phyloP scores from a whole-genome alignment of 2,329 filamentous ascomycete species.

The Penicillium thymicola region DNA sequence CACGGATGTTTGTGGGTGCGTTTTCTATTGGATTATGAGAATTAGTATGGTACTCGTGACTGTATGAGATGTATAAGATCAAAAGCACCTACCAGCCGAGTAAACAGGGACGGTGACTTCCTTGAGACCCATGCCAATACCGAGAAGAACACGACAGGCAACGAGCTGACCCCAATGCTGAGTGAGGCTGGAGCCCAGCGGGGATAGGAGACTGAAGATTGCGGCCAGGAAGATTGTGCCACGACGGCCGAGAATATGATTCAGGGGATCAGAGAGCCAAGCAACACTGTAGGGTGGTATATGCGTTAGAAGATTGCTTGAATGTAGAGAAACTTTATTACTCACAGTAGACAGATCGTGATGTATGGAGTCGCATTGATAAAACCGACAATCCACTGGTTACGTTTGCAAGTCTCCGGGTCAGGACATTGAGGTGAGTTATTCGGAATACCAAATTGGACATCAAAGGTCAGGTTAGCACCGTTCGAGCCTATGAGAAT shows the following conservation, averaged over 20 bases:
- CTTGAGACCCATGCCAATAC: conserved; percentile 40
- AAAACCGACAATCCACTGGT: conserved; percentile 59
- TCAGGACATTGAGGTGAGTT: conserved; percentile 15
- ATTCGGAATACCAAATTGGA: conserved; percentile 21
- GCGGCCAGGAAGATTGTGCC: conserved; percentile 19
- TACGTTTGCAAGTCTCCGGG: conserved; percentile 32
- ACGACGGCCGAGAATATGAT: conserved; percentile 16
- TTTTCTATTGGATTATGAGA: conserved; percentile 37
- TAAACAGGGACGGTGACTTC: conserved; percentile 52
- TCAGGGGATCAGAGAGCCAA: conserved; percentile 21
- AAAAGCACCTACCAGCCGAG: conserved; percentile 35
- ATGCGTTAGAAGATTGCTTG: not conserved
- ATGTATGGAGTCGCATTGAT: conserved; percentile 57
- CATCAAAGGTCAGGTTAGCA: conserved; percentile 22
- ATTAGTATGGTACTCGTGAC: not conserved
- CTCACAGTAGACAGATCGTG: conserved; percentile 48
- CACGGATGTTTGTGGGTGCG: conserved; percentile 52
- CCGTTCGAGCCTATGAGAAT: conserved; percentile 17
- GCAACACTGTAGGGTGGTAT: conserved; percentile 4
- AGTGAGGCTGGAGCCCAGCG: conserved; percentile 16
- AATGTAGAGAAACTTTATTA: not conserved
- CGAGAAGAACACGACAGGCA: conserved; percentile 24
- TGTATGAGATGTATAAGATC: not conserved
- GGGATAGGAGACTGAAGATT: conserved; percentile 18
- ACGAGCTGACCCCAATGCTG: conserved; percentile 19